Conservation (phyloP, 768 basidiomycete genomes). For the Amanita exitialis region DNA sequence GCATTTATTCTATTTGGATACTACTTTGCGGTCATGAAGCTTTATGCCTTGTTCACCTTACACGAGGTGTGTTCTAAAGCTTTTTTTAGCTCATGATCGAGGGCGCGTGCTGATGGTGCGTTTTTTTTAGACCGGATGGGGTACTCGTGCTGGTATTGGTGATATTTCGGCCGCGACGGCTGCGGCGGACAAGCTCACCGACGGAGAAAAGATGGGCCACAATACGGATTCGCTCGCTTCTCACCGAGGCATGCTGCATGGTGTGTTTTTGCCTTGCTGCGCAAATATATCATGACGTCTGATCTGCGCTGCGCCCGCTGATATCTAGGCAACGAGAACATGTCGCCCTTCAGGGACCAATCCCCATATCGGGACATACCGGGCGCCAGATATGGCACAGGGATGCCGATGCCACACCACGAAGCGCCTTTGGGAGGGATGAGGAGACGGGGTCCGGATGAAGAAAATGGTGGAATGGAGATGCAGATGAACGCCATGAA, state of each 20-base stretch:
- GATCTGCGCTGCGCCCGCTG: neutral
- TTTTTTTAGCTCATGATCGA: neutral
- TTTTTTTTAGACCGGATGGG: slow-evolving; percentile 74
- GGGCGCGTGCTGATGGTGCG: neutral
- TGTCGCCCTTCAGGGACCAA: slow-evolving; percentile 20
- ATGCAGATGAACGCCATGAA: slow-evolving; percentile 14
- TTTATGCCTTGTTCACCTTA: slow-evolving; percentile 83
- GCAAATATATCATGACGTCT: neutral
- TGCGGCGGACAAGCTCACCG: slow-evolving; percentile 41
- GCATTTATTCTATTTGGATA: slow-evolving; percentile 86
- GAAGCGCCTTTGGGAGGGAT: slow-evolving; percentile 10
- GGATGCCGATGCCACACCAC: slow-evolving; percentile 9
- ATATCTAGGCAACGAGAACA: slow-evolving; percentile 7
- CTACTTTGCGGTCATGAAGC: slow-evolving; percentile 91
- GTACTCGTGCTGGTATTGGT: slow-evolving; percentile 90
- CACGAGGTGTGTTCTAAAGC: slow-evolving; percentile 56
- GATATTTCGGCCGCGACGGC: slow-evolving; percentile 71
- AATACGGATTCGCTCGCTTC: slow-evolving; percentile 12
- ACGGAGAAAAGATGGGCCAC: slow-evolving; percentile 12
- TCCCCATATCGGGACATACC: slow-evolving; percentile 18
- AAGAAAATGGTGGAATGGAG: slow-evolving; percentile 19
- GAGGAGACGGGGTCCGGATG: slow-evolving; percentile 17
- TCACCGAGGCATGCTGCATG: slow-evolving; percentile 8
- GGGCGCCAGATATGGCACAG: slow-evolving; percentile 9
- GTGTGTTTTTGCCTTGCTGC: slow-evolving; percentile 4